Evolutionary conservation across 139 green algal genomes (phyloP).

Genomic region (Volvox africanus): DNA sequence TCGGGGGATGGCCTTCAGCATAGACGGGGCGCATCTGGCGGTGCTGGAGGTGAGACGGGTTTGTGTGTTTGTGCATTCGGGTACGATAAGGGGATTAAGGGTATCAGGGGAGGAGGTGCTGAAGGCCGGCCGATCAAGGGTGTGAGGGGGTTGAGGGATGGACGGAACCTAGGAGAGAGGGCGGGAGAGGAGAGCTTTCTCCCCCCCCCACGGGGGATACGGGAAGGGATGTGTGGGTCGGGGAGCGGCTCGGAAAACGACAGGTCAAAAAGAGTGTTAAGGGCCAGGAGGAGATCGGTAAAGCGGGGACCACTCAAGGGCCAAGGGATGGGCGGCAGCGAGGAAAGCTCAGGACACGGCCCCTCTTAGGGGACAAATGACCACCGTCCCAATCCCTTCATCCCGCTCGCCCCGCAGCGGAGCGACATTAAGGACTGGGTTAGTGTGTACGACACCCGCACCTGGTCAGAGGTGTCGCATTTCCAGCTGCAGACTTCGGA

Average conservation of each 20-base stretch:
- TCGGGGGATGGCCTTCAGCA: conserved; percentile 80
- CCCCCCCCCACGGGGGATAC: no score
- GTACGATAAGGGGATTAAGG: background rate
- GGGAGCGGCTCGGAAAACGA: no score
- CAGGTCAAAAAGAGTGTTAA: no score
- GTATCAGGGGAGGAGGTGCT: background rate
- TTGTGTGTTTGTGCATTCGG: background rate
- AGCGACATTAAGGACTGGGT: conserved; percentile 83
- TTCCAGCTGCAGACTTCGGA: conserved; percentile 64
- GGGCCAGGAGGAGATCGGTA: no score
- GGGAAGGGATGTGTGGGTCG: no score
- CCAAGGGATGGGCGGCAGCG: no score
- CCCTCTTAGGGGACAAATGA: background rate
- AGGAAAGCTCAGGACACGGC: no score
- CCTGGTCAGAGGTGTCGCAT: conserved; percentile 17
- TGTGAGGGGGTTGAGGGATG: no score
- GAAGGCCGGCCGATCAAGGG: no score
- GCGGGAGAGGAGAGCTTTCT: no score
- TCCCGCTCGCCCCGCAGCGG: conserved; percentile 56
- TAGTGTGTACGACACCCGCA: conserved; percentile 63
- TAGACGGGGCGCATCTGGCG: conserved; percentile 78
- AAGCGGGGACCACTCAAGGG: no score
- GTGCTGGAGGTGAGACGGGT: conserved; percentile 74
- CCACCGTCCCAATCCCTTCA: background rate
- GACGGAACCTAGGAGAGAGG: no score